A percentile compares a stretch with the other conserved stretches of the same genome.
These are phyloP conservation scores for Termitomyces sp. DNA, from an alignment of 768 basidiomycete species.

Conservation along the genomic window DNA sequence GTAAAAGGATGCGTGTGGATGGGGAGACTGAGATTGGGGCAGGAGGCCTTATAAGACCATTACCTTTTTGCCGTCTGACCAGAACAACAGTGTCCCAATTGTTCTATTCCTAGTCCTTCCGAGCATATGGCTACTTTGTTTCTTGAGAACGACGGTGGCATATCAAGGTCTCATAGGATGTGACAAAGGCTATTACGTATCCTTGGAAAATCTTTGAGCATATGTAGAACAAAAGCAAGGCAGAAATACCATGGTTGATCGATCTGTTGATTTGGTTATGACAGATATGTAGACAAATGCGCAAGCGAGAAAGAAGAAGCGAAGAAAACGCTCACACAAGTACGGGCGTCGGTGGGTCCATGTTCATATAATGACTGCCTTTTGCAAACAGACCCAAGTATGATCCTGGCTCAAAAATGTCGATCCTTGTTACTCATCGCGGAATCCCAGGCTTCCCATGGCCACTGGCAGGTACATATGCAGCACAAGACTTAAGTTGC, in stretches of 20 bases:
- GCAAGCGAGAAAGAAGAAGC: background rate
- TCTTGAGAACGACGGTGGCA: background rate
- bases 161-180: background rate
- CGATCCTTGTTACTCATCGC: background rate
- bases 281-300: background rate
- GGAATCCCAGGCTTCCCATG: background rate
- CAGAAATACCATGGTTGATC: background rate
- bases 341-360: background rate
- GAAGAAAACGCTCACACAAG: background rate
- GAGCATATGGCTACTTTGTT: background rate
- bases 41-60: background rate
- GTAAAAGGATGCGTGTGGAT: too few species aligned
- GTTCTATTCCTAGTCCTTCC: background rate
- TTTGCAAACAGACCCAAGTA: background rate
- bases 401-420: background rate
- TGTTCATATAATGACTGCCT: background rate
- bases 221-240: background rate
- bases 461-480: background rate
- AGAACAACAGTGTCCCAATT: background rate
- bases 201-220: too few species aligned
- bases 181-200: background rate
- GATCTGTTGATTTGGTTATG: background rate
- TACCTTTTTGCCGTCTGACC: too few species aligned
- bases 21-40: background rate
- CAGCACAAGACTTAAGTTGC: background rate